Evolutionary conservation across 257 asterid species (phyloP).

Genomic region (Solanum piurae): DNA sequence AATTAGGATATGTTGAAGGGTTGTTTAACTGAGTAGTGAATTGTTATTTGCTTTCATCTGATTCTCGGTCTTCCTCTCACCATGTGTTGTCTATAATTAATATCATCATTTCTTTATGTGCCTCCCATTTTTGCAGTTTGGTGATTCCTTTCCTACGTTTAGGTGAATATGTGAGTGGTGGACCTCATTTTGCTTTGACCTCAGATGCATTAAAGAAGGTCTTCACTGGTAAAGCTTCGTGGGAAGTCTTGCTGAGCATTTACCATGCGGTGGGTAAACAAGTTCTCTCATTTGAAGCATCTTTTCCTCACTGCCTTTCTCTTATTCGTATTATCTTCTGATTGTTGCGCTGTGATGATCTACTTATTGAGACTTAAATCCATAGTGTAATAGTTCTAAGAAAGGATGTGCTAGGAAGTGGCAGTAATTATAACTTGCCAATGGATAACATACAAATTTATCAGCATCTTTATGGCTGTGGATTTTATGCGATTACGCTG

Average conservation of each 20-base stretch:
- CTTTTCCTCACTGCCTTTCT: not conserved
- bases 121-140: constrained; percentile 32
- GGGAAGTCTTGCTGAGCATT: not conserved
- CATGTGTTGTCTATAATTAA: not conserved
- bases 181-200: constrained; percentile 80
- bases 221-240: constrained; percentile 74
- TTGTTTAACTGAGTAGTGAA: not conserved
- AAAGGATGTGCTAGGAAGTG: not conserved
- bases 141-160: constrained; percentile 76
- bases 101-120: not conserved
- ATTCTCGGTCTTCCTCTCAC: not conserved
- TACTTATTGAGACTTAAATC: not conserved
- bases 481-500: not conserved
- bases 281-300: not conserved
- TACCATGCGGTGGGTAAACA: constrained; percentile 29
- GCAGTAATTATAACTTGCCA: not conserved
- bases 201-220: constrained; percentile 91
- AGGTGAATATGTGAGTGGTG: constrained; percentile 72
- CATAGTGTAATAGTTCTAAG: not conserved
- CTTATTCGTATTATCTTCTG: not conserved
- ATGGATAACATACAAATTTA: not conserved
- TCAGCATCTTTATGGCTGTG: not conserved
- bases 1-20: not conserved
- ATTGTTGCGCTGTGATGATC: not conserved
- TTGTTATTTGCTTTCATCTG: not conserved